phyloP scores from a whole-genome alignment of 2,329 filamentous ascomycete species.

The Aspergillus japonicus region DNA sequence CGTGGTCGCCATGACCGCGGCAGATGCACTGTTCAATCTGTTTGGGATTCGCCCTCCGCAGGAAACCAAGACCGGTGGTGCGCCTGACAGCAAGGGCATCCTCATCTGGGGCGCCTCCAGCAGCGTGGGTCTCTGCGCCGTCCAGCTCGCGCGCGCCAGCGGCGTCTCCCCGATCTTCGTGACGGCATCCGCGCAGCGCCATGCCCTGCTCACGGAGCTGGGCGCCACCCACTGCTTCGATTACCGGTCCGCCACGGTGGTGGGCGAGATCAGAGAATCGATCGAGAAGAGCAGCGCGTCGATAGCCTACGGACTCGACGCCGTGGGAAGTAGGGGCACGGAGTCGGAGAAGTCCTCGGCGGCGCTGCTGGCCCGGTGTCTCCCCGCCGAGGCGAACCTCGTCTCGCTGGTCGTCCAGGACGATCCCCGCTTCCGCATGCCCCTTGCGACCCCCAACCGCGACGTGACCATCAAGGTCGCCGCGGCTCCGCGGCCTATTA shows the following conservation, averaged over 20 bases:
- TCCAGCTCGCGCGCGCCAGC: too few species aligned
- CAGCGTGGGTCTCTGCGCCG: too few species aligned
- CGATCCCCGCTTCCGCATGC: neutral
- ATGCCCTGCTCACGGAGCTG: neutral
- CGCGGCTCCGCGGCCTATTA: neutral
- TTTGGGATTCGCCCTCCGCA: too few species aligned
- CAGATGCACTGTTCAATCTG: too few species aligned
- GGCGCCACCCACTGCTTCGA: conserved; percentile 10
- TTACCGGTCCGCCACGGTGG: conserved; percentile 8
- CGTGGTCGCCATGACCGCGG: too few species aligned
- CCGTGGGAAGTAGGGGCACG: neutral
- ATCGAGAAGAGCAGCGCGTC: too few species aligned
- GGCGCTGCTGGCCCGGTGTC: neutral
- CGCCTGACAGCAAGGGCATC: too few species aligned
- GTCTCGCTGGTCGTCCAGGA: neutral
- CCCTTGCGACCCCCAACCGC: neutral
- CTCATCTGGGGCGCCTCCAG: too few species aligned
- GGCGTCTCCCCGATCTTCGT: too few species aligned
- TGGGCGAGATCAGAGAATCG: neutral
- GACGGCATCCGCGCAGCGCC: too few species aligned
- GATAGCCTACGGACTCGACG: neutral
- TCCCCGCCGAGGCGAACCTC: neutral
- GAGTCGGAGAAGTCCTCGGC: neutral
- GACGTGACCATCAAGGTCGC: neutral
- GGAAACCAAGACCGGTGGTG: too few species aligned